Percentiles rank a stretch among this genome's conserved stretches.
These are phyloP conservation scores for Misopates orontium DNA, from an alignment of 257 asterid genomes.

Conservation along the genomic window DNA sequence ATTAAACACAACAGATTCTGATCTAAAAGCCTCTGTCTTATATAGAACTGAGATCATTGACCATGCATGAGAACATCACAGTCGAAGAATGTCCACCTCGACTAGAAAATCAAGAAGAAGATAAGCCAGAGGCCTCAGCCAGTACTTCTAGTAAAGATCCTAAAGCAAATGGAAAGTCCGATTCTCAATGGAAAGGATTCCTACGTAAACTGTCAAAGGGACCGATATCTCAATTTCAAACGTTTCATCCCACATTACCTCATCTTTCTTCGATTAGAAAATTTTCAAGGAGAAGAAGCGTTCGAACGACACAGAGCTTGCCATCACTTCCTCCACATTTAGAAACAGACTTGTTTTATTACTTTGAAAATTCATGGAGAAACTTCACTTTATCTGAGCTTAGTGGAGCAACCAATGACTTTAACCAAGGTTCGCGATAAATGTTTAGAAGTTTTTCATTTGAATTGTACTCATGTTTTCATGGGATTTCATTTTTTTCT, in stretches of 20 bases:
- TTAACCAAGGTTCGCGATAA: conserved; percentile 52
- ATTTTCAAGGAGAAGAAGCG: conserved; percentile 53
- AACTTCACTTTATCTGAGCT: conserved; percentile 77
- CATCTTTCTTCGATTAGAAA: conserved; percentile 76
- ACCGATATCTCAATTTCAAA: conserved; percentile 48
- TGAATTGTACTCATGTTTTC: too few relatives aligned
- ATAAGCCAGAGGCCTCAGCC: conserved; percentile 33
- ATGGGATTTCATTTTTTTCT: background rate
- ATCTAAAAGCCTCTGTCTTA: conserved; percentile 14
- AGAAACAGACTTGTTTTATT: conserved; percentile 59
- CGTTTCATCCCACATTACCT: conserved; percentile 74
- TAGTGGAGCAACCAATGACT: conserved; percentile 62
- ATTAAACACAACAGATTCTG: background rate
- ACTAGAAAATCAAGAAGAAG: conserved; percentile 44
- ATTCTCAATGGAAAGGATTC: conserved; percentile 85
- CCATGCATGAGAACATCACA: conserved; percentile 33
- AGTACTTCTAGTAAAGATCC: conserved; percentile 47
- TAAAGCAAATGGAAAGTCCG: conserved; percentile 32
- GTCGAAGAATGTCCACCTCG: conserved; percentile 37
- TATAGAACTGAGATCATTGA: conserved; percentile 60
- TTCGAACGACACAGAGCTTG: conserved; percentile 49
- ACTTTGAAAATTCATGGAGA: conserved; percentile 85
- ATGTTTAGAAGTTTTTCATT: background rate
- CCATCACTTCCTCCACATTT: conserved; percentile 56
- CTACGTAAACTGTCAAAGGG: conserved; percentile 77